These are phyloP conservation scores for Ceratopteris richardii DNA, from an alignment of 75 land plant genomes.

Conservation along the genomic window DNA sequence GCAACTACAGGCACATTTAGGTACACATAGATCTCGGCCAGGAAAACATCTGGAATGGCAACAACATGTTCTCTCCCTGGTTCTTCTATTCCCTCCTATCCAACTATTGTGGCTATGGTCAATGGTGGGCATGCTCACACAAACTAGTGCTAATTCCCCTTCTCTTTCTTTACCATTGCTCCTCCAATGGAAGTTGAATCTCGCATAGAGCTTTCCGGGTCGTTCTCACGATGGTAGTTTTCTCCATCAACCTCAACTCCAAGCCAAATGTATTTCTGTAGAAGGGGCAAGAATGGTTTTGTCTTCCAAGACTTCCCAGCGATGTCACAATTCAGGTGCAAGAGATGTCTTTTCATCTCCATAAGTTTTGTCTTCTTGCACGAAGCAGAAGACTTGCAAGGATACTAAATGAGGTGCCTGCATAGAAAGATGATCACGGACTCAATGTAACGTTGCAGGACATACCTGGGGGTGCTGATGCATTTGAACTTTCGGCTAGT, in stretches of 20 bases:
- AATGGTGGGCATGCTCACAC: no score
- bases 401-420: slow-evolving; percentile 30
- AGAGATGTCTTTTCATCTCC: slow-evolving; percentile 86
- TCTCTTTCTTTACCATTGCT: no score
- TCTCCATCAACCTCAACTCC: slow-evolving; percentile 15
- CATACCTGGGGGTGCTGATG: slow-evolving; percentile 22
- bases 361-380: slow-evolving; percentile 81
- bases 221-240: no score
- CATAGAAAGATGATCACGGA: not conserved
- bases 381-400: slow-evolving; percentile 51
- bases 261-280: slow-evolving; percentile 19
- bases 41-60: no score
- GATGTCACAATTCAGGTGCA: slow-evolving; percentile 71
- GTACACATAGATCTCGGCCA: no score
- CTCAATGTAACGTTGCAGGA: slow-evolving; percentile 16
- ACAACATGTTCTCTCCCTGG: no score
- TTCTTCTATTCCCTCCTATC: no score
- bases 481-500: slow-evolving; percentile 27
- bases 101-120: no score
- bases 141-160: no score
- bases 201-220: no score
- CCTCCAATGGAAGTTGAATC: no score
- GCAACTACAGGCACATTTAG: no score
- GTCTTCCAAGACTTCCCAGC: slow-evolving; percentile 79
- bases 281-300: slow-evolving; percentile 51